Evolutionary conservation across 1,284 basidiomycete genomes (phyloP).

Genomic region (Farysia itapuensis): DNA sequence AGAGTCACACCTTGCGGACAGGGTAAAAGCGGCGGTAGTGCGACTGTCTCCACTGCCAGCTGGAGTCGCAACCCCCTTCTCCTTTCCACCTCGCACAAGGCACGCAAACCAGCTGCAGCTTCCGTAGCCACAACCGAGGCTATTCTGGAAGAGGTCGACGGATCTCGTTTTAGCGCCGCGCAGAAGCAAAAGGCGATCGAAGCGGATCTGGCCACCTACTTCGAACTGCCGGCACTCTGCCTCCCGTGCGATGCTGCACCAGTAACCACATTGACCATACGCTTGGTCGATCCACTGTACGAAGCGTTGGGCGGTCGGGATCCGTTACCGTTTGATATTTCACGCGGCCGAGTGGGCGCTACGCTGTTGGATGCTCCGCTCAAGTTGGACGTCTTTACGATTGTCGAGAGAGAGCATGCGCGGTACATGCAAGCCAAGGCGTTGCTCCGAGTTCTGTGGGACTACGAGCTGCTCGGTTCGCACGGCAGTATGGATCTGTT

Average conservation of each 20-base stretch:
- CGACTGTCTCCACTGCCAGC: neutral
- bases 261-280: constrained; percentile 1
- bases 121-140: neutral
- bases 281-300: constrained; percentile 15
- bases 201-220: constrained; percentile 5
- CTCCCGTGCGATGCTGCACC: neutral
- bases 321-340: neutral
- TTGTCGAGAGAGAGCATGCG: constrained; percentile 15
- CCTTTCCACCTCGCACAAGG: neutral
- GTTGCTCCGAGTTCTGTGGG: constrained; percentile 13
- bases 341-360: neutral
- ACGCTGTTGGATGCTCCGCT: constrained; percentile 17
- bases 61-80: neutral
- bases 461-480: neutral
- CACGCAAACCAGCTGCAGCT: neutral
- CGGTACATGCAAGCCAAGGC: constrained; percentile 18
- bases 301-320: constrained; percentile 9
- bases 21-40: constrained; percentile 4
- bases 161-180: neutral
- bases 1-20: neutral
- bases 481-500: constrained; percentile 3
- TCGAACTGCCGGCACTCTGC: constrained; percentile 3
- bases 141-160: neutral
- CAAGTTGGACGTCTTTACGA: constrained; percentile 7
- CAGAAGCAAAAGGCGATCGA: neutral